Conservation (phyloP, 192 early-diverging fungal species). For the Podila minutissima region DNA sequence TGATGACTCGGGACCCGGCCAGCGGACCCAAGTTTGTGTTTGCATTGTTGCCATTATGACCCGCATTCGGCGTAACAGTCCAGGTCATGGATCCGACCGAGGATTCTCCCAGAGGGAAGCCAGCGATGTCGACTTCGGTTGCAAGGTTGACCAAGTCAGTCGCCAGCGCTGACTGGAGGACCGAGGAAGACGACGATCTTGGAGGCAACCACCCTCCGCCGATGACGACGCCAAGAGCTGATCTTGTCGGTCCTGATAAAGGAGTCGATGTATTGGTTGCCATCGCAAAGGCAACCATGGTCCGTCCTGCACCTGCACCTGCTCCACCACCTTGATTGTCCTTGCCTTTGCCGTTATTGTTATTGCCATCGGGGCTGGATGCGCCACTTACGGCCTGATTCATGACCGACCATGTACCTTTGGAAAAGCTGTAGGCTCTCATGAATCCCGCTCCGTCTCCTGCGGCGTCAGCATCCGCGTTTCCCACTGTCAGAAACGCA, state of each 20-base stretch:
- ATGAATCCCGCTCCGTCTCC: constrained; percentile 19
- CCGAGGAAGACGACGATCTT: background rate
- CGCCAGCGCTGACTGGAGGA: constrained; percentile 11
- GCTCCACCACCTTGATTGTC: background rate
- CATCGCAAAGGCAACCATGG: constrained; percentile 26
- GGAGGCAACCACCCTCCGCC: constrained; percentile 44
- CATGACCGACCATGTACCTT: constrained; percentile 27
- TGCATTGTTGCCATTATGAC: constrained; percentile 17
- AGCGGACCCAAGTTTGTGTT: constrained; percentile 23
- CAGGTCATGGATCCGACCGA: constrained; percentile 11
- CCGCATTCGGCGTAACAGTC: constrained; percentile 8
- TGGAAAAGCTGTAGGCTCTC: constrained; percentile 32
- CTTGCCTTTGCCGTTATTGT: background rate
- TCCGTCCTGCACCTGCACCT: constrained; percentile 10
- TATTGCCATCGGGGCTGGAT: constrained; percentile 1
- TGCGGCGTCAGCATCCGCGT: constrained; percentile 17
- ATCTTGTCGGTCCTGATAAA: background rate
- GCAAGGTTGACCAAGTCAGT: constrained; percentile 6
- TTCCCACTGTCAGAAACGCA: constrained; percentile 31
- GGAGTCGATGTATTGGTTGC: background rate
- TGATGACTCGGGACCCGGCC: constrained; percentile 22
- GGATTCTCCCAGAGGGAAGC: background rate
- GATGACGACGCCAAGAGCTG: constrained; percentile 16
- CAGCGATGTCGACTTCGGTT: background rate
- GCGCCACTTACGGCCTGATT: constrained; percentile 22